phyloP scores from a whole-genome alignment of 192 early-diverging fungal genomes.

The Phycomyces blakesleeanus region DNA sequence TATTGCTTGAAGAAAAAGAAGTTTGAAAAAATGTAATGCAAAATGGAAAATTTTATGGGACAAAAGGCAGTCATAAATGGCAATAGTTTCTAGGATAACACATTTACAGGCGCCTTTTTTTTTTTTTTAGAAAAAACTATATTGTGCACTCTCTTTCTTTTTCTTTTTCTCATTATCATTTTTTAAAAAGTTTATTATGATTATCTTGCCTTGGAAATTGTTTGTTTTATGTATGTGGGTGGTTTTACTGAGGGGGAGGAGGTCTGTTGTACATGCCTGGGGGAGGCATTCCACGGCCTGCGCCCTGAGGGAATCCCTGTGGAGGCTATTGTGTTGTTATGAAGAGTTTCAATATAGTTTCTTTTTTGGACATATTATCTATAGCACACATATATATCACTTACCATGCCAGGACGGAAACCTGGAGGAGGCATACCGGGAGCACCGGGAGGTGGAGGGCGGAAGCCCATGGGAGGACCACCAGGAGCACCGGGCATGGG shows the following conservation, averaged over 20 bases:
- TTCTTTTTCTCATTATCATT: neutral
- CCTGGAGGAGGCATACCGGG: conserved; percentile 51
- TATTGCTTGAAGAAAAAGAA: neutral
- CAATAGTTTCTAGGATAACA: too few relatives aligned
- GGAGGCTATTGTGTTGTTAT: conserved; percentile 15
- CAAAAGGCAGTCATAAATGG: neutral
- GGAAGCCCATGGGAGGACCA: conserved; percentile 62
- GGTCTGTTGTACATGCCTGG: conserved; percentile 34
- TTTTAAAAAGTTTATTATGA: too few relatives aligned
- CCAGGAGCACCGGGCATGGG: conserved; percentile 46
- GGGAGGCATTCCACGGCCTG: conserved; percentile 36
- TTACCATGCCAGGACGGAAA: conserved; percentile 44
- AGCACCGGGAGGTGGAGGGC: conserved; percentile 40
- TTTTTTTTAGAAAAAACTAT: too few relatives aligned
- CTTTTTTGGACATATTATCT: neutral
- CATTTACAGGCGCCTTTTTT: too few relatives aligned
- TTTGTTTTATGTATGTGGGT: too few relatives aligned
- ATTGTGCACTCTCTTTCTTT: too few relatives aligned
- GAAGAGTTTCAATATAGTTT: neutral
- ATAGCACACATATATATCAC: neutral
- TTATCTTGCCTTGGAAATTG: too few relatives aligned
- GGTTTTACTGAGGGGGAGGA: conserved; percentile 19
- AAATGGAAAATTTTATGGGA: conserved; percentile 3
- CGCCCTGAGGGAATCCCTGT: conserved; percentile 33
- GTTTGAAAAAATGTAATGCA: neutral